Percentiles rank a stretch among this genome's conserved stretches.
These are phyloP conservation scores for Apodospora peruviana DNA, from an alignment of 495 filamentous ascomycete genomes.

Conservation along the genomic window DNA sequence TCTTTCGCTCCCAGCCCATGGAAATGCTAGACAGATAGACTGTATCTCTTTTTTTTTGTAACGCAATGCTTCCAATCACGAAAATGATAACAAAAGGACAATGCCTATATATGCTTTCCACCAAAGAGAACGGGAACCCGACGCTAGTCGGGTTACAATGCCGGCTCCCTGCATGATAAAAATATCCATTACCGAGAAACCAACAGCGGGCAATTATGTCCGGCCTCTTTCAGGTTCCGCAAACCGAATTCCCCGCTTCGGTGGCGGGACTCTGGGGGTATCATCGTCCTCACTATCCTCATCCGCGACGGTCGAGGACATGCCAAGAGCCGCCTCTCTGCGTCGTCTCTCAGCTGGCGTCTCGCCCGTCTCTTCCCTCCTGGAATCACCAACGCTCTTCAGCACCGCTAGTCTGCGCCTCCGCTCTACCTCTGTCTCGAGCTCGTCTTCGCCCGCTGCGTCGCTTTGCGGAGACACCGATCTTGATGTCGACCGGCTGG, in stretches of 20 bases:
- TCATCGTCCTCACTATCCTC: slow-evolving; percentile 62
- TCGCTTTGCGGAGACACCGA: not conserved
- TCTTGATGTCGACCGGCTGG: slow-evolving; percentile 8
- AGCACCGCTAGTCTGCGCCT: slow-evolving; percentile 36
- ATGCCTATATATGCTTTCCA: too few relatives aligned
- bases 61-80: too few relatives aligned
- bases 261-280: slow-evolving; percentile 40
- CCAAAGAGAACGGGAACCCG: too few relatives aligned
- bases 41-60: too few relatives aligned
- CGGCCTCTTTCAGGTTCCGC: slow-evolving; percentile 29
- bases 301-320: slow-evolving; percentile 43
- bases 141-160: too few relatives aligned
- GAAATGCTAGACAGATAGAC: too few relatives aligned
- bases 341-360: slow-evolving; percentile 78
- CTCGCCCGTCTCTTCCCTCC: slow-evolving; percentile 51
- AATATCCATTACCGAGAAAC: too few relatives aligned
- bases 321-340: slow-evolving; percentile 79
- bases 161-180: too few relatives aligned
- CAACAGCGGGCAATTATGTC: too few relatives aligned
- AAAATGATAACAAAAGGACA: too few relatives aligned
- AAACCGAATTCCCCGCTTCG: slow-evolving; percentile 40
- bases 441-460: slow-evolving; percentile 16
- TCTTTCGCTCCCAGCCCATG: too few relatives aligned
- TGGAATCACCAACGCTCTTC: slow-evolving; percentile 17
- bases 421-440: slow-evolving; percentile 38